These are phyloP conservation scores for Nakazawaea pomicola DNA, from an alignment of 805 yeast species.

Conservation along the genomic window DNA sequence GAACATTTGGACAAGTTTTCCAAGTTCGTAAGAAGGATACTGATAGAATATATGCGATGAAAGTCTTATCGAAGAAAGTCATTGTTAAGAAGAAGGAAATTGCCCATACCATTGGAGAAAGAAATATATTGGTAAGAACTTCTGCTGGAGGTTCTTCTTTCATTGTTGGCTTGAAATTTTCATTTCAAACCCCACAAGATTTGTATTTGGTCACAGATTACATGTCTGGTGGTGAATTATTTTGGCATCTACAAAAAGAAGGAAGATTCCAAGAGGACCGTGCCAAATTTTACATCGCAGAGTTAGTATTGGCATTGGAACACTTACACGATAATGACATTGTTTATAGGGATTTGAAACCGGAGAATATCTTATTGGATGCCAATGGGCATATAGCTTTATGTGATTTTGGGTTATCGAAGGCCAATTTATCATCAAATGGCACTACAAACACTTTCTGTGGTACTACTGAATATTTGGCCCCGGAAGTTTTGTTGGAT, in stretches of 20 bases:
- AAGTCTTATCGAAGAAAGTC: slow-evolving; percentile 88
- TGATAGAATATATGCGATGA: slow-evolving; percentile 93
- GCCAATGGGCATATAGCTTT: slow-evolving; percentile 97
- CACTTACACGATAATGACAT: slow-evolving; percentile 94
- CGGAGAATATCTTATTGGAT: slow-evolving; percentile 91
- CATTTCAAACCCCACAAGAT: slow-evolving; percentile 93
- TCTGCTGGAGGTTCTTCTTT: slow-evolving; percentile 79
- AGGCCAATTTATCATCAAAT: slow-evolving; percentile 81
- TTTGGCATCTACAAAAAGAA: slow-evolving; percentile 95
- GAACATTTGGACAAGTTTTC: slow-evolving; percentile 96
- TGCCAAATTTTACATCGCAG: slow-evolving; percentile 96
- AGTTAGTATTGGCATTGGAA: slow-evolving; percentile 86
- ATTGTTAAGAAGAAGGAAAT: slow-evolving; percentile 96
- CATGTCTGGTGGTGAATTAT: slow-evolving; percentile 97
- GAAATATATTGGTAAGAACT: slow-evolving; percentile 90
- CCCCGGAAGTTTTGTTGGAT: slow-evolving; percentile 93
- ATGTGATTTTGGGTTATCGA: slow-evolving; percentile 95
- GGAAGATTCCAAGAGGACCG: slow-evolving; percentile 91
- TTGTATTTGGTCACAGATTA: slow-evolving; percentile 92
- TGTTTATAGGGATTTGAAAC: slow-evolving; percentile 94
- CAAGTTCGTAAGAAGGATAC: slow-evolving; percentile 93
- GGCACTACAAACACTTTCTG: slow-evolving; percentile 96
- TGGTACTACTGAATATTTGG: slow-evolving; percentile 97
- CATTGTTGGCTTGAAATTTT: slow-evolving; percentile 91
- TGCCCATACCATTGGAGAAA: slow-evolving; percentile 97